Percentiles rank a stretch among this genome's conserved stretches.
Evolutionary conservation across 345 rosid species (phyloP).

Genomic region (Hibiscus trionum): DNA sequence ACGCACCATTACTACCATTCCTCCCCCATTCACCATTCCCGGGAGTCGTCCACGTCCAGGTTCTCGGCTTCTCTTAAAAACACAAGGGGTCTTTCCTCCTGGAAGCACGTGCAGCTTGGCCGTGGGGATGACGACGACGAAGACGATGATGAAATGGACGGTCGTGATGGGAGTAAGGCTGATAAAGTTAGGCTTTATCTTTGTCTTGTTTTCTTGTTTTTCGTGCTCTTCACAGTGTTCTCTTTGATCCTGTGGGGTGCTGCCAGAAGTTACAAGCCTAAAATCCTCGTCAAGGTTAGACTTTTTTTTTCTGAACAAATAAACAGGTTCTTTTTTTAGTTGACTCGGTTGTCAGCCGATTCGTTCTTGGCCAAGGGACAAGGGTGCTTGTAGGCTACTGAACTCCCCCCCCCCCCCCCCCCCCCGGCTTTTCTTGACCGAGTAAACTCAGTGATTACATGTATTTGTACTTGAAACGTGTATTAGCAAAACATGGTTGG

Average conservation of each 20-base stretch:
- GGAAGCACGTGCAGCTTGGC: constrained; percentile 44
- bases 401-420: background rate
- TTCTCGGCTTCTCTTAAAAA: constrained; percentile 68
- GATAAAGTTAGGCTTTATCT: constrained; percentile 49
- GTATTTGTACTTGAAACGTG: background rate
- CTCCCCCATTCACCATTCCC: constrained; percentile 91
- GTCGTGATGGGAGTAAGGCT: constrained; percentile 12
- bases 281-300: constrained; percentile 58
- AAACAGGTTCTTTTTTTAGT: constrained; percentile 3
- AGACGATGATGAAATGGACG: constrained; percentile 25
- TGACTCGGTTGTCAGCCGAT: background rate
- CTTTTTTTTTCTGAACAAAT: background rate
- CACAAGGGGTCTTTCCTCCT: constrained; percentile 40
- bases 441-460: background rate
- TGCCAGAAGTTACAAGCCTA: constrained; percentile 65
- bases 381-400: background rate
- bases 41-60: constrained; percentile 87
- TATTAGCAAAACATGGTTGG: background rate
- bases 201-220: constrained; percentile 42
- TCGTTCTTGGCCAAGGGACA: background rate
- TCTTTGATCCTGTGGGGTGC: constrained; percentile 79
- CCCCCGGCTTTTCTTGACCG: too few species aligned
- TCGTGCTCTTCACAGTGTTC: constrained; percentile 51
- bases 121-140: constrained; percentile 20
- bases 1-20: constrained; percentile 71